Evolutionary conservation across 129 eudicot species (phyloP).

Genomic region (Flaveria brownii): DNA sequence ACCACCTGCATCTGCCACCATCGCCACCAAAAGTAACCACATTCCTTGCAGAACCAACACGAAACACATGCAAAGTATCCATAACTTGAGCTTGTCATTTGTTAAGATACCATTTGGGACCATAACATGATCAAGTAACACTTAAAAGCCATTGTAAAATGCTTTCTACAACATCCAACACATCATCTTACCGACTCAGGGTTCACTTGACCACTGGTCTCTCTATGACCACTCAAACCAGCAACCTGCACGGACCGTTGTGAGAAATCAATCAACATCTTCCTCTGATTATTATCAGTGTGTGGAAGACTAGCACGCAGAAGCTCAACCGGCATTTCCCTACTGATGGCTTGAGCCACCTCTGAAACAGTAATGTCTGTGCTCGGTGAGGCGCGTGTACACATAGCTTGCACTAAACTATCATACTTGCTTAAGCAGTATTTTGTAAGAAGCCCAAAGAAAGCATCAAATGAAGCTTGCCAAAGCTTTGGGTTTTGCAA

Average conservation of each 20-base stretch:
- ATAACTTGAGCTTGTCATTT: slow-evolving; percentile 23
- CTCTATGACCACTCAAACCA: slow-evolving; percentile 53
- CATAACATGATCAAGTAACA: slow-evolving; percentile 15
- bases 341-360: slow-evolving; percentile 68
- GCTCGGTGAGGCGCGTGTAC: slow-evolving; percentile 37
- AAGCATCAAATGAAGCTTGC: slow-evolving; percentile 93
- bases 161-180: slow-evolving; percentile 23
- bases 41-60: slow-evolving; percentile 12
- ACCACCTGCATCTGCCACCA: slow-evolving; percentile 20
- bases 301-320: slow-evolving; percentile 95
- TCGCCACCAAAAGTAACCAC: slow-evolving; percentile 20
- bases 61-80: slow-evolving; percentile 19
- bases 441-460: slow-evolving; percentile 80
- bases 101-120: slow-evolving; percentile 25
- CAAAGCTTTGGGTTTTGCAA: slow-evolving; percentile 73
- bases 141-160: slow-evolving; percentile 20
- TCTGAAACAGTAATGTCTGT: slow-evolving; percentile 53
- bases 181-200: slow-evolving; percentile 67
- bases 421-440: slow-evolving; percentile 85
- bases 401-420: slow-evolving; percentile 68
- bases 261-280: slow-evolving; percentile 70
- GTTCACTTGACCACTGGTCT: slow-evolving; percentile 55
- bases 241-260: slow-evolving; percentile 81
- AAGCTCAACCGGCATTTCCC: slow-evolving; percentile 98
- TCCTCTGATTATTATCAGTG: slow-evolving; percentile 73